A percentile compares a stretch with the other conserved stretches of the same genome.
phyloP scores from a whole-genome alignment of 257 asterid genomes.

The Echites panduratus region DNA sequence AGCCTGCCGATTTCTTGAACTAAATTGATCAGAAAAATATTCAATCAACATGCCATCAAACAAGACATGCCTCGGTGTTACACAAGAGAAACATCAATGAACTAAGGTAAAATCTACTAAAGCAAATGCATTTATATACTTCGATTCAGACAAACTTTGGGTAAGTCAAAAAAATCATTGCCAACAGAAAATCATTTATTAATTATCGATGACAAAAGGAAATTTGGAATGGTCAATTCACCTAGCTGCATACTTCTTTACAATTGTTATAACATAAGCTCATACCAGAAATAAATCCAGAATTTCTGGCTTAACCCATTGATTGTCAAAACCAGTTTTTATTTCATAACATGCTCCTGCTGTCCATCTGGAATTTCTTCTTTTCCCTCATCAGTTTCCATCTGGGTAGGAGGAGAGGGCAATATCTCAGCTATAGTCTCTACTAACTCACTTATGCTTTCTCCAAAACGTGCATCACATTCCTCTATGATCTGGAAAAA shows the following conservation, averaged over 20 bases:
- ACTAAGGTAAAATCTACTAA: background rate
- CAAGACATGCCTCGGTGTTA: background rate
- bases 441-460: constrained; percentile 31
- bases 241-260: background rate
- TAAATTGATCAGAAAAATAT: background rate
- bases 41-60: background rate
- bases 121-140: too few relatives aligned
- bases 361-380: constrained; percentile 21
- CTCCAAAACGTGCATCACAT: constrained; percentile 41
- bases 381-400: constrained; percentile 21
- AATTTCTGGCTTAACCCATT: background rate
- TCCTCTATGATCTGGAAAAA: constrained; percentile 48
- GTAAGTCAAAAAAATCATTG: background rate
- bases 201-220: too few relatives aligned
- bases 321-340: background rate
- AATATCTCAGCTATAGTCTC: constrained; percentile 35
- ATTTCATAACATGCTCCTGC: background rate
- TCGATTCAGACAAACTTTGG: background rate
- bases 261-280: background rate
- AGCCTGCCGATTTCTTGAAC: background rate
- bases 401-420: constrained; percentile 45
- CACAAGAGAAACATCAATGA: background rate
- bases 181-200: too few relatives aligned
- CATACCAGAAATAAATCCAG: background rate
- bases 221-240: background rate